Base-by-base conservation (phyloP, 352 stramenopile species). In the Phytopythium sindhum region DNA sequence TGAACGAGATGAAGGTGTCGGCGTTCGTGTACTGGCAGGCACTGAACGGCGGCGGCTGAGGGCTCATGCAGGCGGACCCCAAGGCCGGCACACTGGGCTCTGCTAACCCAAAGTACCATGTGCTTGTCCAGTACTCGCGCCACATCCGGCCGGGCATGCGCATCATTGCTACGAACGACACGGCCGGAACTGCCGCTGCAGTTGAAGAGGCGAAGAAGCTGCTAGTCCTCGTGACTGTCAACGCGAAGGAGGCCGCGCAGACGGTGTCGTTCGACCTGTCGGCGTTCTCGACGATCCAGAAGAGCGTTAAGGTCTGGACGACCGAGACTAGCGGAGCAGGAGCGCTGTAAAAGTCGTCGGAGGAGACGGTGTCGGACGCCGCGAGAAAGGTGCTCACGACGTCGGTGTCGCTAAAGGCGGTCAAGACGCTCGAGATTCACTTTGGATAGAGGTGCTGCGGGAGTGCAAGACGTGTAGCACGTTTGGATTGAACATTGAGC, bases 1-100 rank as follows among this genome's bases (percentile, higher is more conserved):
- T 89, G 44, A 89, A 89, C 53, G 66, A 84, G 56, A 79, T 86
- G 68, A 69, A 74, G 12, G 75, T 84, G 28, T 79, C 71, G 14
- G 80, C 73, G 5, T 89, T 89, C 54, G 77, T 89, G 53, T 89
- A 89, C 66, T 89, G 80, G 80, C 75, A 89, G 56, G 68, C 61
- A 11, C 66, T 86, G n/a, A 75, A 88, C 51, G 72, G 73, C 33
- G 77, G 71, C 14, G 75, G 67, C n/a, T 89, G 80, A 77, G 80
- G 77, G 0, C 65, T 86, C 12, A 67, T 89, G 29, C 68, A 86
- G 51, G 79, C 80, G 19, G 69, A 69, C 52, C 73, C 67, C 3
- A 64, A 54, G 6, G 68, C 84, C 48, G 70, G 70, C 29, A 76
- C 57, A 52, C 78, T 89, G 45, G 68, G 64, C 37, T 50, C 52